phyloP scores from a whole-genome alignment of 129 eudicot species.

The Centella asiatica region DNA sequence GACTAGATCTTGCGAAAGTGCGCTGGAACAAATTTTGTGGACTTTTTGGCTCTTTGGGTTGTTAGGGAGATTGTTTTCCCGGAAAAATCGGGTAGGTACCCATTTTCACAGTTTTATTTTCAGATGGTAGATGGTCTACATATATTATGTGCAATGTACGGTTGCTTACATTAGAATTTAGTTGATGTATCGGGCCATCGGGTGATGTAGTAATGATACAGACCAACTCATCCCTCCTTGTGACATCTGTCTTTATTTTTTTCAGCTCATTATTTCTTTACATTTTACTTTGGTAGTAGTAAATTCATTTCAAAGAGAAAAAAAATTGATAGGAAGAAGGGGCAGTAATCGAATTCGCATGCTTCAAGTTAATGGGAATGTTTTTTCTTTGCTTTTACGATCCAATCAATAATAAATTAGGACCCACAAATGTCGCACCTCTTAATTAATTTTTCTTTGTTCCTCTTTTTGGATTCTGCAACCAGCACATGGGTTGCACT shows the following conservation, averaged over 20 bases:
- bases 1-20: not conserved
- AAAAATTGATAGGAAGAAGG: not conserved
- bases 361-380: slow-evolving; percentile 7
- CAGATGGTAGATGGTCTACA: too few relatives aligned
- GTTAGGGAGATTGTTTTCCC: not conserved
- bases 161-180: too few relatives aligned
- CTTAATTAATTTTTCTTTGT: not conserved
- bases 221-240: too few relatives aligned
- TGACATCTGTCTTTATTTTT: too few relatives aligned
- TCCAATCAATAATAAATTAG: slow-evolving; percentile 10
- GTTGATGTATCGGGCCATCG: too few relatives aligned
- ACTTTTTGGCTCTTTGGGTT: not conserved
- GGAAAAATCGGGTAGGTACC: not conserved
- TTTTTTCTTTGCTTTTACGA: slow-evolving; percentile 10
- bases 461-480: slow-evolving; percentile 8
- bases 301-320: not conserved
- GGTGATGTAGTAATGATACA: too few relatives aligned
- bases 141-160: too few relatives aligned
- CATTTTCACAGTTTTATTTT: too few relatives aligned
- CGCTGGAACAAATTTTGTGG: not conserved
- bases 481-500: slow-evolving; percentile 8
- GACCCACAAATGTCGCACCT: slow-evolving; percentile 1
- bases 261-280: too few relatives aligned
- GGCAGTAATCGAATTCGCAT: slow-evolving; percentile 9
- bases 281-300: not conserved